Conservation (phyloP, 2,329 filamentous ascomycete species). For the Fusarium odoratissimum region DNA sequence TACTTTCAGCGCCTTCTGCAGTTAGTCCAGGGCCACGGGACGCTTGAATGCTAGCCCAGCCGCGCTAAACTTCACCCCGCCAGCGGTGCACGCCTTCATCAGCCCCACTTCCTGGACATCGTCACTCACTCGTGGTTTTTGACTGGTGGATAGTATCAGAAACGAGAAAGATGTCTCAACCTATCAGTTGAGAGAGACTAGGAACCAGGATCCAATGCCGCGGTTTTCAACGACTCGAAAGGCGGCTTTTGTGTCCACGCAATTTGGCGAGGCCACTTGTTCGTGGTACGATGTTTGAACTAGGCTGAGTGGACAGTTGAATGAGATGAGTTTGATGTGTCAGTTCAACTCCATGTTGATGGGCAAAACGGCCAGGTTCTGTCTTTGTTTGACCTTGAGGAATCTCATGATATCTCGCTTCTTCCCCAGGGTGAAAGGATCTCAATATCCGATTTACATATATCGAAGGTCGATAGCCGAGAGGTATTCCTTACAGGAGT, state of each 20-base stretch:
- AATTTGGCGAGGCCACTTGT: background rate
- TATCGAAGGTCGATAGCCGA: slow-evolving; percentile 6
- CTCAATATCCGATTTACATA: background rate
- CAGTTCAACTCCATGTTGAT: slow-evolving; percentile 29
- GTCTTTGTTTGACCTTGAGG: background rate
- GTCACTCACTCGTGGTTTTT: slow-evolving; percentile 34
- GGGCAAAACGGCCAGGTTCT: background rate
- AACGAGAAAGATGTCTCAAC: slow-evolving; percentile 7
- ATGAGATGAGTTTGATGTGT: slow-evolving; percentile 8
- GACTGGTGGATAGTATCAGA: slow-evolving; percentile 30
- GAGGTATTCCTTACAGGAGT: background rate
- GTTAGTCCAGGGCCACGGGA: slow-evolving; percentile 18
- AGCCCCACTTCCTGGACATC: slow-evolving; percentile 6
- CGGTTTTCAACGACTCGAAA: slow-evolving; percentile 14
- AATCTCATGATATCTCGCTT: background rate
- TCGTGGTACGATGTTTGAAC: slow-evolving; percentile 13
- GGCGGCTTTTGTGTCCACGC: slow-evolving; percentile 3
- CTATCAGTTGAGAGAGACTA: slow-evolving; percentile 35
- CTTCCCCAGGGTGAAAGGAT: background rate
- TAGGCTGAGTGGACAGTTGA: background rate
- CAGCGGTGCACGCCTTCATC: slow-evolving; percentile 11
- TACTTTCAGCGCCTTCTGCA: slow-evolving; percentile 25
- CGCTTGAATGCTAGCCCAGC: slow-evolving; percentile 24
- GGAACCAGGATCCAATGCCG: slow-evolving; percentile 30
- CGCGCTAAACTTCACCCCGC: slow-evolving; percentile 2